phyloP scores from a whole-genome alignment of 139 green algal genomes.

The Spirogloea muscicola region DNA sequence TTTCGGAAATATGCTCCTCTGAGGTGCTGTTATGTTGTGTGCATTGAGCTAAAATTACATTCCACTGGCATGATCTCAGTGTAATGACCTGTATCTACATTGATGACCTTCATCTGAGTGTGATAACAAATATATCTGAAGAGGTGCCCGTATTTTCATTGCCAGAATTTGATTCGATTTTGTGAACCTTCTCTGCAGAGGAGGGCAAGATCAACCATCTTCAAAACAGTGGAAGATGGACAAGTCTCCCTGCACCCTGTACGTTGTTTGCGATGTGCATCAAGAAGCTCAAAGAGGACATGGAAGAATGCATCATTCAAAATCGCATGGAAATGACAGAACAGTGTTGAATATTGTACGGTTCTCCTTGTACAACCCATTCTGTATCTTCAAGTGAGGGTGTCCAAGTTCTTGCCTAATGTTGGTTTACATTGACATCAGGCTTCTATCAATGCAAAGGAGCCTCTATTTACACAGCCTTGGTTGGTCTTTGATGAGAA shows the following conservation, averaged over 20 bases:
- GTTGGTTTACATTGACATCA: neutral
- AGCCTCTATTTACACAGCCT: slow-evolving; percentile 12
- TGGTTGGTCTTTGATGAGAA: slow-evolving; percentile 32
- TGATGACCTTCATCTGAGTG: neutral
- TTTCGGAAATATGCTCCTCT: neutral
- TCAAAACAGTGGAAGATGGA: slow-evolving; percentile 30
- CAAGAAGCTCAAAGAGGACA: neutral
- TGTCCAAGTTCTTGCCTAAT: neutral
- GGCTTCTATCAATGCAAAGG: neutral
- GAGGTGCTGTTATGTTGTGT: neutral
- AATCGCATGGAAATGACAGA: neutral
- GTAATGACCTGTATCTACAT: neutral
- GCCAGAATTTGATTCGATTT: neutral
- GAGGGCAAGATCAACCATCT: neutral
- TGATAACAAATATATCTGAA: neutral
- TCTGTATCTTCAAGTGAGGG: neutral
- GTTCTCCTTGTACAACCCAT: neutral
- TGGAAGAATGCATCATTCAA: neutral
- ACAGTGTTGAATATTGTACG: neutral
- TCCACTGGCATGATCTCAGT: slow-evolving; percentile 2
- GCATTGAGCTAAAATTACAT: neutral
- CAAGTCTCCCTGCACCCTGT: slow-evolving; percentile 21
- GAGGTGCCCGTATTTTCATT: neutral
- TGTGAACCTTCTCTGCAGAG: neutral
- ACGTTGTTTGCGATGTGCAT: neutral